These are phyloP conservation scores for Yueomyces sp. DNA, from an alignment of 1,139 yeast genomes.

Conservation along the genomic window DNA sequence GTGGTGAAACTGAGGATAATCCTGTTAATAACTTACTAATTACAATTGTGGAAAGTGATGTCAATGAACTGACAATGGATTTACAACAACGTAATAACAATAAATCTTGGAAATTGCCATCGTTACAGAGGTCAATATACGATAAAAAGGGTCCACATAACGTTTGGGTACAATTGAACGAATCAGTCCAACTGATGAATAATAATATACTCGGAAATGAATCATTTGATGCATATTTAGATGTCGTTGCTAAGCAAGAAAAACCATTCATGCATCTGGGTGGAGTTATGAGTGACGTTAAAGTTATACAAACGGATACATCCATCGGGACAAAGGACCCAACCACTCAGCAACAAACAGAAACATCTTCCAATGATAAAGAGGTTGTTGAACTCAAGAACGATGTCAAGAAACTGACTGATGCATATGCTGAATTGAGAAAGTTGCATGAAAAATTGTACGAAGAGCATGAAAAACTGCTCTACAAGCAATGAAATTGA, in stretches of 20 bases:
- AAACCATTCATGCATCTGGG: constrained; percentile 35
- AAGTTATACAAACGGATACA: constrained; percentile 2
- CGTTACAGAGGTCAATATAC: constrained; percentile 45
- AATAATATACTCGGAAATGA: background rate
- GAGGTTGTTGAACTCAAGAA: constrained; percentile 29
- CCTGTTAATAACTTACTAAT: constrained; percentile 27
- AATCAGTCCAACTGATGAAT: background rate
- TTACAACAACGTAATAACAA: constrained; percentile 5
- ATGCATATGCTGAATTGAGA: constrained; percentile 48
- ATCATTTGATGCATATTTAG: constrained; percentile 31
- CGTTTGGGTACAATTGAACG: constrained; percentile 36
- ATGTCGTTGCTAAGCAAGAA: constrained; percentile 38
- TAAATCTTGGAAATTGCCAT: constrained; percentile 30
- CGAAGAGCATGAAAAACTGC: constrained; percentile 35
- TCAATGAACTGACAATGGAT: background rate
- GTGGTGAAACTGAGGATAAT: constrained; percentile 18
- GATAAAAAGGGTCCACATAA: constrained; percentile 34
- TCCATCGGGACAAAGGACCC: constrained; percentile 6
- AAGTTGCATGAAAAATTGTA: constrained; percentile 48
- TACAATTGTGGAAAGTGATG: constrained; percentile 3
- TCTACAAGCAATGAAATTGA: constrained; percentile 7
- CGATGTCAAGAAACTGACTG: constrained; percentile 37
- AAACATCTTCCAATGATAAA: constrained; percentile 1
- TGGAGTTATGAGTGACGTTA: constrained; percentile 28
- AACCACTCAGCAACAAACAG: background rate